A percentile compares a stretch with the other conserved stretches of the same genome.
These are phyloP conservation scores for Effrenium voratum DNA, from an alignment of 73 alveolate species.

Conservation along the genomic window DNA sequence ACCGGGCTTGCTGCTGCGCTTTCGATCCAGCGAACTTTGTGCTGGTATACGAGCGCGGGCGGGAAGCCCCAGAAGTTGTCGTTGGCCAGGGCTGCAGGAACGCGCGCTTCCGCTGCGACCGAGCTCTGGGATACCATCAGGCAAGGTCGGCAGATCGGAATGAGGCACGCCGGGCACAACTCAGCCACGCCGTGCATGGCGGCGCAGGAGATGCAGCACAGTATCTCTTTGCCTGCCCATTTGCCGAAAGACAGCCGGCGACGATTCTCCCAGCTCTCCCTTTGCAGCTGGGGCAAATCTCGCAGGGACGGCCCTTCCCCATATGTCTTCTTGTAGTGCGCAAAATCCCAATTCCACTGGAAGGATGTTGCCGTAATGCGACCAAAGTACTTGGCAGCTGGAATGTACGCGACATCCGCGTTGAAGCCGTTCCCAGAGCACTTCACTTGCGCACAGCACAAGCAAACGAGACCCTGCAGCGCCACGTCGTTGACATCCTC, in stretches of 20 bases:
- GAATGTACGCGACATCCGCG: neutral
- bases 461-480: neutral
- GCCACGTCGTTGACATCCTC: neutral
- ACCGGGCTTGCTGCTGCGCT: neutral
- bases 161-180: neutral
- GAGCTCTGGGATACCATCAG: too few relatives aligned
- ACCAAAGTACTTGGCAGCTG: neutral
- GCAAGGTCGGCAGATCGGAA: neutral
- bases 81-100: neutral
- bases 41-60: neutral
- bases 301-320: neutral
- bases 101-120: too few relatives aligned
- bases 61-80: neutral
- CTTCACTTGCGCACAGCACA: neutral
- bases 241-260: neutral
- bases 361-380: neutral
- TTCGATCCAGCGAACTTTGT: constrained; percentile 4
- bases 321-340: neutral
- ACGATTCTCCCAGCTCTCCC: neutral
- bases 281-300: neutral
- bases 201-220: neutral
- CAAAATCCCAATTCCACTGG: neutral
- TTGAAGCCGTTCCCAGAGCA: neutral
- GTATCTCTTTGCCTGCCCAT: neutral
- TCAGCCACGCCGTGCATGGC: neutral